A percentile compares a stretch with the other conserved stretches of the same genome.
Evolutionary conservation across 192 early-diverging fungal species (phyloP).

Genomic region (Coemansia sp.): DNA sequence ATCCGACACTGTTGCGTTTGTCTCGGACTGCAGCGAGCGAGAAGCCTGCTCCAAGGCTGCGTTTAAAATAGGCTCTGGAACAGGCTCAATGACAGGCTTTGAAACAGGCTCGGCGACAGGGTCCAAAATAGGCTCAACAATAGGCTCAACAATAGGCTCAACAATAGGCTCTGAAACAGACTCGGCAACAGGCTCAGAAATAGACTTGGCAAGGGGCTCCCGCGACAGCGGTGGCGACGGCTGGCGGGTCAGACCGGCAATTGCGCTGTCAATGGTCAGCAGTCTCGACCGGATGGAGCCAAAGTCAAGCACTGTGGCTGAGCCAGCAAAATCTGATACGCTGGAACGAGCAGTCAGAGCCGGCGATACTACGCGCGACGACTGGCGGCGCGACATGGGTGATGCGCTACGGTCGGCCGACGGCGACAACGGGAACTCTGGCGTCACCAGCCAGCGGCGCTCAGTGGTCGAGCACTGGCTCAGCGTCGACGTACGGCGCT

Average conservation of each 20-base stretch:
- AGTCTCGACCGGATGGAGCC: slow-evolving; percentile 9
- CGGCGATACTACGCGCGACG: slow-evolving; percentile 28
- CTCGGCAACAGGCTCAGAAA: neutral
- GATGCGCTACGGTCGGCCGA: slow-evolving; percentile 5
- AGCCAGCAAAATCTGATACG: slow-evolving; percentile 30
- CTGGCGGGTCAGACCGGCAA: slow-evolving; percentile 10
- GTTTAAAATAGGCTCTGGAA: too few relatives aligned
- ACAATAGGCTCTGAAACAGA: neutral
- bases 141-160: neutral
- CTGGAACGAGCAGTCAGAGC: slow-evolving; percentile 40
- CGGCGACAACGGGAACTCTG: slow-evolving; percentile 15
- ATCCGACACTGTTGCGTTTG: neutral
- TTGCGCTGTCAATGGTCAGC: slow-evolving; percentile 13
- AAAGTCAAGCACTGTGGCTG: neutral
- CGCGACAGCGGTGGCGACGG: slow-evolving; percentile 4
- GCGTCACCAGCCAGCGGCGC: slow-evolving; percentile 41
- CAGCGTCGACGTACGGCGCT: slow-evolving; percentile 37
- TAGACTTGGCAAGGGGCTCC: neutral
- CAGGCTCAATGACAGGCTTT: too few relatives aligned
- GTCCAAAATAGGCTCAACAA: neutral
- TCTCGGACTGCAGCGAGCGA: neutral
- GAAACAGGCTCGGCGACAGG: too few relatives aligned
- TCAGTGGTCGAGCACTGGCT: slow-evolving; percentile 53
- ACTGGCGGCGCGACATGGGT: slow-evolving; percentile 34
- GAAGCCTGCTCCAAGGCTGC: too few relatives aligned